Base-by-base conservation (phyloP, 75 land plant genomes). In the Picea glauca region DNA sequence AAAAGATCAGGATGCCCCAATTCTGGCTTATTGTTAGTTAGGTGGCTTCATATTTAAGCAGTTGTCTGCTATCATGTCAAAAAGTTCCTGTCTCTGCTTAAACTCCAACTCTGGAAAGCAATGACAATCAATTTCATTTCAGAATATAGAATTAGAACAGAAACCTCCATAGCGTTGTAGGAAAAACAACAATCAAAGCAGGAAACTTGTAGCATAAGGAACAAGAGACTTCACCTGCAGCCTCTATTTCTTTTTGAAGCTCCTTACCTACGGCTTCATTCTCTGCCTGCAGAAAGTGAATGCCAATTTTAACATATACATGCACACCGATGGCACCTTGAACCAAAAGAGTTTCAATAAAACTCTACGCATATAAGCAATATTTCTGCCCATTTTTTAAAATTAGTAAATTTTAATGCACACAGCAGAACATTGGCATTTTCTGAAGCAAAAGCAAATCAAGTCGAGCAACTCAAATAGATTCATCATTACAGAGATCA, bases 1-100 rank as follows among this genome's bases (percentile, higher is more conserved):
- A 11, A 65, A 65, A 30, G 18, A 32, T 15, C 8, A 7, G 2
- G 46, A 40, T 33, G 17, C 20, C 20, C 43, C 9, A 68, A 40
- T 40, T 68, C n/a, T 43, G 11, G 13, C 50, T 35, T 13, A 17
- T 20, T 40, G n/a, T 18, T 68, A 68, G 73, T 14, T 20, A 62
- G 91, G 92, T 61, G 85, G 89, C 91, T 95, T 95, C 84, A 95
- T 79, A 77, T 90, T 95, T 70, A 95, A 80, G 80, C 98, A 95
- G 78, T 91, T 92, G 66, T 95, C 98, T 46, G 92, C 86, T 5
- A 91, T 91, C 80, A 81, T 85, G 79, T 92, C 83, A 73, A 93
- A 95, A 75, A 95, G 81, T 66, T 91, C 94, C 76, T 88, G 93
- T 14, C 93, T 85, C 78, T 88, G 92, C 81, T 84, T 84, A 62